These are phyloP conservation scores for Ceratorhiza oryzae-sativae DNA, from an alignment of 1,284 basidiomycete genomes.

Conservation along the genomic window DNA sequence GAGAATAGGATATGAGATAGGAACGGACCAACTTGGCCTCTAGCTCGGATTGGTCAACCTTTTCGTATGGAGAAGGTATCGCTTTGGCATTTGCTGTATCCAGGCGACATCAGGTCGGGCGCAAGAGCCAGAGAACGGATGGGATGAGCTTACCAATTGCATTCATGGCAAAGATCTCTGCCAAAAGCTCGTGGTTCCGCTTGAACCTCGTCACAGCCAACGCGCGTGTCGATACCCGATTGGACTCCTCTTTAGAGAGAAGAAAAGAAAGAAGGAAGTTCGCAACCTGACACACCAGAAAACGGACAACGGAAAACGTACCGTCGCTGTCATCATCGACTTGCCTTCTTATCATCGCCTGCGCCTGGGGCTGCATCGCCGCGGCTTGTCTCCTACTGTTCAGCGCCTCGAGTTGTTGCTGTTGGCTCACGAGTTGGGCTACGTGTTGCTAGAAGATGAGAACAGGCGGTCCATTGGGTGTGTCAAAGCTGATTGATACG, in stretches of 20 bases:
- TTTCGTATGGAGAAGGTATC: conserved; percentile 59
- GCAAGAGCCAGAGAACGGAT: neutral
- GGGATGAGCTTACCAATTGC: neutral
- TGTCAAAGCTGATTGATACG: too few species aligned
- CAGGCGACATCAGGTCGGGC: conserved; percentile 48
- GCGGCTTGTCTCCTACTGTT: conserved; percentile 44
- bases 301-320: conserved; percentile 46
- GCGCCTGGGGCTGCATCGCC: conserved; percentile 50
- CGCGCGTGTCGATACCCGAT: conserved; percentile 72
- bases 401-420: conserved; percentile 49
- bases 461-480: too few species aligned
- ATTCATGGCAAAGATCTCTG: conserved; percentile 66
- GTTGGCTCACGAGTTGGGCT: conserved; percentile 21
- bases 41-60: conserved; percentile 66
- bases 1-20: neutral
- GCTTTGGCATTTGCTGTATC: conserved; percentile 54
- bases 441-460: too few species aligned
- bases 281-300: neutral
- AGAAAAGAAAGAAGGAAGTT: neutral
- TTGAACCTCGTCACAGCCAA: conserved; percentile 73
- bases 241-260: conserved; percentile 63
- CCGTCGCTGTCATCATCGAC: conserved; percentile 76
- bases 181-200: conserved; percentile 82
- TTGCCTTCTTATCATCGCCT: conserved; percentile 54
- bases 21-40: conserved; percentile 64